Base-by-base conservation (phyloP, 768 basidiomycete genomes). In the Suillus weaverae region DNA sequence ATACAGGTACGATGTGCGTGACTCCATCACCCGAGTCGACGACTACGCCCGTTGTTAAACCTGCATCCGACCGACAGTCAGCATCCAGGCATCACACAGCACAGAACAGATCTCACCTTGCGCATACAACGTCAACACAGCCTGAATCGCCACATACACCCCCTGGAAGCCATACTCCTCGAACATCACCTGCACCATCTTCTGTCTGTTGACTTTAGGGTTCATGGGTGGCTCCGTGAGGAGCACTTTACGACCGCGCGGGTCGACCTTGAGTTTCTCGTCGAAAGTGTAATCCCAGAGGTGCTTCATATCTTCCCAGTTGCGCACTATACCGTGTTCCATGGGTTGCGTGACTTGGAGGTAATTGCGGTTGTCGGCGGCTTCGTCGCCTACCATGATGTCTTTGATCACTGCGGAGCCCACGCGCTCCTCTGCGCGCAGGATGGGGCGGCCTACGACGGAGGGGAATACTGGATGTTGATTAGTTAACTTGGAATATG, bases 161-260 rank as follows among this genome's bases (percentile, higher is more conserved):
- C 94, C 93, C 20, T 89, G 88, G 72, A 99, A 98, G 3, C 94
- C 95, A 77, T 98, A 99, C 67, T 97, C 92, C 81, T 99, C 97
- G 74, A 99, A 98, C 97, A 99, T 99, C 73, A 98, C 94, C 77
- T 99, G 91, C 63, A 89, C 91, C 95, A 99, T 98, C 76, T 85
- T 82, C 77, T 95, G 89, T 71, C 97, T 79, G 78, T 99, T 99
- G 68, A 79, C 89, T 74, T 89, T 94, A 4, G 97, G 97, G 78
- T 99, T 99, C 97, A 99, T 99, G 35, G 97, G 97, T 18, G 97
- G 97, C 77, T 99, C 97, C 0, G 97, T 99, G 71, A 99, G 84
- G 66, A 99, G 78, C 44, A 99, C 85, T 80, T 98, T 99, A 66
- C 86, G 83, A 0, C 94, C 97, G 32, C 82, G 81, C 50, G 96